These are phyloP conservation scores for Beauveria caledonica DNA, from an alignment of 2,329 filamentous ascomycete species.

Conservation along the genomic window DNA sequence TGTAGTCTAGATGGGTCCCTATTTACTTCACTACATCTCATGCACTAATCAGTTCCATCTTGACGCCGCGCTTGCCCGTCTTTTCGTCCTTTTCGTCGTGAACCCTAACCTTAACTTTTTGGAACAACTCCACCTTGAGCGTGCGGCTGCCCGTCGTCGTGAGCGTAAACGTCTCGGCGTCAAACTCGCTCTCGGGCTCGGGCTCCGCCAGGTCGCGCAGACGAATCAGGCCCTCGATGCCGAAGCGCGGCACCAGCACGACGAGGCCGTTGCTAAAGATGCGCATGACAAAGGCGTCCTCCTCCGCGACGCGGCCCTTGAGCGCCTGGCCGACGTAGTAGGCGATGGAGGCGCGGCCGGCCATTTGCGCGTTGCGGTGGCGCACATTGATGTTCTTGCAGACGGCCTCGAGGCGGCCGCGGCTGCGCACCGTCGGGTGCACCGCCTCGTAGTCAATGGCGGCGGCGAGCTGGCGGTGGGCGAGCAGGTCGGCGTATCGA, in stretches of 20 bases:
- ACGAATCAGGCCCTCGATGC: constrained; percentile 86
- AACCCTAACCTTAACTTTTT: constrained; percentile 83
- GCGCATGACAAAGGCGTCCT: constrained; percentile 94
- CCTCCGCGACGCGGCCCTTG: constrained; percentile 65
- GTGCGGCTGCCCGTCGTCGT: constrained; percentile 47
- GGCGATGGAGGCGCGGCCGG: constrained; percentile 86
- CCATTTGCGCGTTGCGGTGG: constrained; percentile 94
- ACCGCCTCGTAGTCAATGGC: constrained; percentile 88
- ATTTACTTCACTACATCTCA: constrained; percentile 5
- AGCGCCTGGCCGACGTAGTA: constrained; percentile 98
- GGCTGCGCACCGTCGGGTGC: constrained; percentile 72
- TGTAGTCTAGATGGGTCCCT: not conserved
- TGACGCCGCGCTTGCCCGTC: constrained; percentile 91
- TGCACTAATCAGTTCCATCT: constrained; percentile 55
- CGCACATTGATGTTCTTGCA: constrained; percentile 98
- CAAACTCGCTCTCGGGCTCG: constrained; percentile 73
- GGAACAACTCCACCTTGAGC: constrained; percentile 71
- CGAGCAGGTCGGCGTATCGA: constrained; percentile 92
- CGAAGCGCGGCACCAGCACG: constrained; percentile 90
- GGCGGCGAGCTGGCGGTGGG: constrained; percentile 87
- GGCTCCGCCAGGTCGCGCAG: constrained; percentile 72
- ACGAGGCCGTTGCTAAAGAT: constrained; percentile 97
- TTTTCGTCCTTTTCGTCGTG: constrained; percentile 88
- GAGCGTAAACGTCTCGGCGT: constrained; percentile 78
- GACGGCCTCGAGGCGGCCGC: constrained; percentile 79